Evolutionary conservation across 2,329 filamentous ascomycete genomes (phyloP), one percentile per base, ranked within the genome.

Genomic region (Huntiella savannae): DNA sequence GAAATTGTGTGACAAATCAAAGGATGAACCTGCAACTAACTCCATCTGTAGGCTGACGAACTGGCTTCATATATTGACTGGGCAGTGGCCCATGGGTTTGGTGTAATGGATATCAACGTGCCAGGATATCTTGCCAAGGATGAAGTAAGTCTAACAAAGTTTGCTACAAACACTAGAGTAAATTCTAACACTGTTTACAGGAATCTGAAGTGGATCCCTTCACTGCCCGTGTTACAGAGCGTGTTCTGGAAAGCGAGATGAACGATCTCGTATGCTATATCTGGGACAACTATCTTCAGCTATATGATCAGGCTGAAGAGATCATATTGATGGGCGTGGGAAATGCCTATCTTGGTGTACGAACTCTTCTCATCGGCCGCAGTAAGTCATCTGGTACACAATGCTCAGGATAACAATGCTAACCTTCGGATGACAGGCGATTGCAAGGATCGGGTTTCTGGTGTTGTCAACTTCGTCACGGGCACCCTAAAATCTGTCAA

Each of bases 281-380:
- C 11, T 98, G 91, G 91, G 87, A 95, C 55, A 98, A 98, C 57
- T 95, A 95, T 57, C 76, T 98, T 15, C 83, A 94, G 66, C 69
- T 82, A 32, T 77, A 78, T 43, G 71, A 82, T 13, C 63, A 79
- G 2, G 68, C 73, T 0, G 76, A 79, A 4, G 75, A 88, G 45
- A 74, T 96, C 12, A 82, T 93, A 57, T 67, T 98, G 16, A 69
- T 98, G 57, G 88, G 91, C 0, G 76, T 93, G 1, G 91, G 91
- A n/a, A 79, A 85, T 54, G 83, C 91, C 1, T 93, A 91, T 56
- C 67, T 82, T 3, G 86, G 84, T 1, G 73, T 95, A 41, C 79
- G 91, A 49, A 73, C 87, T 48, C 72, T 96, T 4, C 67, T 96
- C 4, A 79, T 79, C 7, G 79, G 79, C 54, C 70, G 85, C 64